Base-by-base conservation (phyloP, 768 basidiomycete genomes). In the Tephrocybe sp. region DNA sequence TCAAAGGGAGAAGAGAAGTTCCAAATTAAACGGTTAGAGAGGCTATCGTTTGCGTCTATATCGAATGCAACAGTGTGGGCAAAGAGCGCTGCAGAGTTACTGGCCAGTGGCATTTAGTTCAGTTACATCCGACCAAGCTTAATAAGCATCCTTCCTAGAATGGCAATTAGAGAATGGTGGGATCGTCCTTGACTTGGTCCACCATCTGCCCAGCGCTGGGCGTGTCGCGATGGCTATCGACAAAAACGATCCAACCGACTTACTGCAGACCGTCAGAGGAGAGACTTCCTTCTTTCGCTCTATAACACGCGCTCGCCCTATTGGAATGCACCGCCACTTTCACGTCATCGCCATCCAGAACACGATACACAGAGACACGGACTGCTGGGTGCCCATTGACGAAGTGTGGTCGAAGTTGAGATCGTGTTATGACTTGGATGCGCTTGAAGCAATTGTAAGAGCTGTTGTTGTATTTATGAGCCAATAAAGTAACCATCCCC, bases 271-370 rank as follows among this genome's bases (percentile, higher is more conserved):
- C 6, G 80, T 90, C 47, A 83, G 86, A 58, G 92, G 92, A 34
- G 92, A 94, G 67, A 89, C 92, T 41, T 78, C 88, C 8, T 88
- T 94, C 69, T 93, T 93, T 65, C 81, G 87, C 44, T 86, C 88
- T 6, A 73, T 92, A 46, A 89, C 88, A 79, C 84, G 84, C 39
- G 80, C 89, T 15, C 78, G 92, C 48, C 92, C 92, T 0, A 81
- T 93, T 48, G 92, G 92, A 38, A 83, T 87, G 26, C 86, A 93
- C 67, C 84, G 84, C 24, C 81, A 90, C 70, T 92, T 93, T 69
- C 88, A 93, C 62, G 73, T 88, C 64, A 73, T 94, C 50, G 78
- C 82, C 52, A 86, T 94, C 43, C 83, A 84, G 51, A 84, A 80
- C 59, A 73, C 79, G 40, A 90, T 94, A 54, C 71, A 77, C 60